Evolutionary conservation across 768 basidiomycete species (phyloP), one percentile per base, ranked within the genome.

Genomic region (Panellus pusillus): DNA sequence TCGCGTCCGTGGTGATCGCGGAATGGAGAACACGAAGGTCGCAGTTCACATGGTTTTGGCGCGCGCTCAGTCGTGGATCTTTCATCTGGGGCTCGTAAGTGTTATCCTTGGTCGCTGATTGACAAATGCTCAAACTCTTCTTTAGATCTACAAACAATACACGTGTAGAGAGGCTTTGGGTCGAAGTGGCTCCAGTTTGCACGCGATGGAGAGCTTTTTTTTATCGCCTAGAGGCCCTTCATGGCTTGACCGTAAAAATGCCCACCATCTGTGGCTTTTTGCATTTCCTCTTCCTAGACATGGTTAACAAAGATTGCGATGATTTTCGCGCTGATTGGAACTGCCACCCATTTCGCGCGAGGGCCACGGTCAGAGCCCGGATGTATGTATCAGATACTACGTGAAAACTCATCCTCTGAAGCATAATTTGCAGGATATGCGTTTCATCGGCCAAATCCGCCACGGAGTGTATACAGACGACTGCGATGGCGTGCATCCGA

Each of bases 61-160:
- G 1, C 47, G 57, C 3, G 68, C 41, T 55, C 1, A 53, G 60
- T 32, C 47, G 60, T 28, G 63, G 41, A 1, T 52, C 39, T 6
- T 52, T 48, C 24, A 36, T 39, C 7, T 52, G 43, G 50, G 50
- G 50, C 1, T 7, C 38, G 9, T 70, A 24, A 3, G 71, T 38
- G 47, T 69, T 15, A 1, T 70, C 69, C 67, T 61, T 72, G 0
- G 52, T 72, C 5, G 63, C 69, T n/a, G 11, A n/a, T n/a, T n/a
- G 29, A 52, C 72, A 3, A 70, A 72, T n/a, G n/a, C n/a, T n/a
- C n/a, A n/a, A n/a, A n/a, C n/a, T n/a, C n/a, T n/a, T n/a, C n/a
- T 49, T 55, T 71, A 52, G 50, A 11, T 52, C 43, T 11, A 52
- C 43, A 18, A 32, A 14, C 13, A 52, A 52, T 17, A 52, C 50